These are phyloP conservation scores for Sporothrix luriei DNA, from an alignment of 2,329 filamentous ascomycete species.

Conservation along the genomic window DNA sequence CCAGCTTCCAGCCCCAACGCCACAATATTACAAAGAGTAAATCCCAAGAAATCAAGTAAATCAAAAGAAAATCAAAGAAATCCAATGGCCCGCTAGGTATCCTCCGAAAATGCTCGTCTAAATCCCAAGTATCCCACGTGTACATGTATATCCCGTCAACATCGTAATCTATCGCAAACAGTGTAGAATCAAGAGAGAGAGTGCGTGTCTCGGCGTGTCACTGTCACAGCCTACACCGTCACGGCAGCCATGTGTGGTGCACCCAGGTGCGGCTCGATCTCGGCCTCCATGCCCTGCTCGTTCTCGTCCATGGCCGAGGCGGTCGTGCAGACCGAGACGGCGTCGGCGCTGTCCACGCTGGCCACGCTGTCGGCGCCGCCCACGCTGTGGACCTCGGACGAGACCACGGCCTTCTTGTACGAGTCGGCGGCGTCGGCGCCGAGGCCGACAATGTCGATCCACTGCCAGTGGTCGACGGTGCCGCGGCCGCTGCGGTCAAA, in stretches of 20 bases:
- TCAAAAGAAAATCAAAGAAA: neutral
- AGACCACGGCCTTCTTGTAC: slow-evolving; percentile 30
- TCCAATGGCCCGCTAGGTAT: neutral
- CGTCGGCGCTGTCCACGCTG: slow-evolving; percentile 33
- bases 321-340: slow-evolving; percentile 28
- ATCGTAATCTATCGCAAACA: slow-evolving; percentile 10
- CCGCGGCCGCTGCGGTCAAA: slow-evolving; percentile 48
- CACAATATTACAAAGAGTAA: neutral
- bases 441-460: slow-evolving; percentile 57
- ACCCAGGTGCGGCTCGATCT: slow-evolving; percentile 42
- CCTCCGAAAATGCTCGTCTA: slow-evolving; percentile 10
- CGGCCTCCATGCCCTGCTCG: slow-evolving; percentile 44
- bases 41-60: too few species aligned
- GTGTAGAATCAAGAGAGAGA: neutral
- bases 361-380: slow-evolving; percentile 31
- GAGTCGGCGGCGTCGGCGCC: slow-evolving; percentile 42
- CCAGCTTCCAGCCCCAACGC: neutral
- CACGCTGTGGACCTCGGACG: slow-evolving; percentile 5
- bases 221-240: neutral
- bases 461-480: slow-evolving; percentile 53
- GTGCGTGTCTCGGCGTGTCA: neutral
- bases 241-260: neutral
- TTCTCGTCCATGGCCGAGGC: slow-evolving; percentile 26
- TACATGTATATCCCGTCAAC: neutral
- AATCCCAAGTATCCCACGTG: neutral